Percentiles rank a stretch among this genome's conserved stretches.
Conservation (phyloP, 164 flowering plant genomes). For the Akebia trifoliata region DNA sequence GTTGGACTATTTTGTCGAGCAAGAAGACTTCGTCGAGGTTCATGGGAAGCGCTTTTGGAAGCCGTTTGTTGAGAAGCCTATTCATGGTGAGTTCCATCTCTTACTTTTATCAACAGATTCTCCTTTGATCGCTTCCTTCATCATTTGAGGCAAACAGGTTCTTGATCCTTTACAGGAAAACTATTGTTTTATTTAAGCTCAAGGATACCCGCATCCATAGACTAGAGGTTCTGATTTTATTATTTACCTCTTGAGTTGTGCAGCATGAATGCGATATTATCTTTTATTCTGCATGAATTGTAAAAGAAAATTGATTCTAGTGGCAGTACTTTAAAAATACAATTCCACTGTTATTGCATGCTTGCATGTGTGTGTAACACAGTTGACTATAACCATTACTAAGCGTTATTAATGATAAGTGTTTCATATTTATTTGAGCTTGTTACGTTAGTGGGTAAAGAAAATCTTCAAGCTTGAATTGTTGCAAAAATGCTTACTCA, state of each 20-base stretch:
- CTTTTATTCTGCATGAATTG: background rate
- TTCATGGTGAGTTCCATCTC: constrained; percentile 58
- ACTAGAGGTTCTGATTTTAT: too few relatives aligned
- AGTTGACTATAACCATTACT: too few relatives aligned
- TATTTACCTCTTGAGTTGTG: too few relatives aligned
- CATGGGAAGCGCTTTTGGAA: constrained; percentile 95
- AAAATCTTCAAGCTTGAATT: background rate
- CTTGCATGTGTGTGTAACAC: background rate
- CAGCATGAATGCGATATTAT: too few relatives aligned
- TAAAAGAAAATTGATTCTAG: background rate
- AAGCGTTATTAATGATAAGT: too few relatives aligned
- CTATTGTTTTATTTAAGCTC: too few relatives aligned
- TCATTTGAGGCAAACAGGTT: background rate
- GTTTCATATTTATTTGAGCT: background rate
- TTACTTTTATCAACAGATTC: background rate
- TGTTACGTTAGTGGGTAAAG: background rate
- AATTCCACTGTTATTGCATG: background rate
- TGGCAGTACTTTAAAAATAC: background rate
- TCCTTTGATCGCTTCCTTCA: too few relatives aligned
- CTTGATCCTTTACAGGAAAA: too few relatives aligned
- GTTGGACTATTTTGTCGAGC: constrained; percentile 85
- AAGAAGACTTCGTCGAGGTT: constrained; percentile 98
- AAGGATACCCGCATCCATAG: too few relatives aligned
- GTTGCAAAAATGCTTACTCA: background rate
- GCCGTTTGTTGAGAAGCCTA: constrained; percentile 99